These are phyloP conservation scores for Bacidia rubella DNA, from an alignment of 495 filamentous ascomycete species.

Conservation along the genomic window DNA sequence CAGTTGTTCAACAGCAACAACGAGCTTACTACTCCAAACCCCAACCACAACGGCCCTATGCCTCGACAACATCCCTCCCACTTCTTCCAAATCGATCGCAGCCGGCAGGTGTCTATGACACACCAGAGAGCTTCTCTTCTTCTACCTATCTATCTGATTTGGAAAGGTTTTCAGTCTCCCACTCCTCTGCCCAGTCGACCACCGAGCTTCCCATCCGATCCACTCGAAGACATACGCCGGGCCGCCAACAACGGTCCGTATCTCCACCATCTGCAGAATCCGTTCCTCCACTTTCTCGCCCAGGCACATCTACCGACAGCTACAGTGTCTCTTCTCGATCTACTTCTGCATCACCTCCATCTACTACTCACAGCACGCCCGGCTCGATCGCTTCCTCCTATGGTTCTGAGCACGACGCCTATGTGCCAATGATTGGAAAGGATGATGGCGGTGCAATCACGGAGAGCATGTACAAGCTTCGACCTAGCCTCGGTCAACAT, in stretches of 20 bases:
- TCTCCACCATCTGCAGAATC: constrained; percentile 38
- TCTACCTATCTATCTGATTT: constrained; percentile 24
- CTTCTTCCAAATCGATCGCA: constrained; percentile 11
- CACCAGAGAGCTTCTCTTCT: constrained; percentile 19
- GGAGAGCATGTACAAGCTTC: constrained; percentile 15
- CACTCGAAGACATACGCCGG: constrained; percentile 21
- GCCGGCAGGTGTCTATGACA: constrained; percentile 13
- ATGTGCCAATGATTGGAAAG: constrained; percentile 10
- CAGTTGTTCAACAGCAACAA: constrained; percentile 25
- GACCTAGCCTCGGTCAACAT: constrained; percentile 13
- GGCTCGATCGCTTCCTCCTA: constrained; percentile 21
- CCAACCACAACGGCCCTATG: constrained; percentile 9
- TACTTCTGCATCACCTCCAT: constrained; percentile 37
- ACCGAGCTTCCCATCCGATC: constrained; percentile 21
- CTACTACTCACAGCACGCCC: constrained; percentile 25
- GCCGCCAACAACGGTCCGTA: constrained; percentile 31
- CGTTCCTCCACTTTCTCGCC: constrained; percentile 29
- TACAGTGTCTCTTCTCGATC: constrained; percentile 33
- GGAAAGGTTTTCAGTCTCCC: constrained; percentile 21
- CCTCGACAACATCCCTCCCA: constrained; percentile 8
- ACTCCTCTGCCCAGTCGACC: constrained; percentile 27
- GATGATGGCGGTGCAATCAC: constrained; percentile 8
- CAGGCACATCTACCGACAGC: constrained; percentile 31
- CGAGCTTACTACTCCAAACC: constrained; percentile 29
- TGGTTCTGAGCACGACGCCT: constrained; percentile 8